Evolutionary conservation across 2,329 filamentous ascomycete genomes (phyloP).

Genomic region (Apiospora saccharicola): DNA sequence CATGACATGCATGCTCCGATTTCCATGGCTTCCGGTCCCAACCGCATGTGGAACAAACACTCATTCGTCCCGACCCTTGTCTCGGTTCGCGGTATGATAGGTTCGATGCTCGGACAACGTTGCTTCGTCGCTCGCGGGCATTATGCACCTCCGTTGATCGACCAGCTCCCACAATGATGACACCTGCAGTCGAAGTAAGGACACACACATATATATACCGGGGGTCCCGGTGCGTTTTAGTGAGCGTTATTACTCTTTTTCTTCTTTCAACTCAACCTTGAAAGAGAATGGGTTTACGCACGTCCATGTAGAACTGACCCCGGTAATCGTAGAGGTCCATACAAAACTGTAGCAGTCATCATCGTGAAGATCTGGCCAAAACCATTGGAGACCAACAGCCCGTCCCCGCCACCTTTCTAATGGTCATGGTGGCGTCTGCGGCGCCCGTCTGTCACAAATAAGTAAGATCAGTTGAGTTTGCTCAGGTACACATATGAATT

Average conservation of each 20-base stretch:
- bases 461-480: constrained; percentile 48
- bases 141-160: constrained; percentile 14
- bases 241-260: background rate
- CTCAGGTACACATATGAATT: constrained; percentile 35
- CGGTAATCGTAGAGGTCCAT: constrained; percentile 15
- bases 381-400: constrained; percentile 18
- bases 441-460: constrained; percentile 49
- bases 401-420: constrained; percentile 23
- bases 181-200: background rate
- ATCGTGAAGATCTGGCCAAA: constrained; percentile 13
- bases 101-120: constrained; percentile 11
- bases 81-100: constrained; percentile 1
- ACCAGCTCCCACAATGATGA: constrained; percentile 21
- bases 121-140: constrained; percentile 1
- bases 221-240: background rate
- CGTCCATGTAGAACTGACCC: background rate
- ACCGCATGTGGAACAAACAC: constrained; percentile 4
- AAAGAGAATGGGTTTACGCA: background rate
- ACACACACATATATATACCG: background rate
- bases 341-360: constrained; percentile 11
- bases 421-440: constrained; percentile 46
- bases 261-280: background rate
- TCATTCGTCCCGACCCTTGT: background rate
- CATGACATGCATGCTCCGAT: constrained; percentile 2
- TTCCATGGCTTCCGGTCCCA: background rate